Conservation (phyloP, 225 moss, liverwort and hornwort genomes). For the Pseudoscleropodium purum region DNA sequence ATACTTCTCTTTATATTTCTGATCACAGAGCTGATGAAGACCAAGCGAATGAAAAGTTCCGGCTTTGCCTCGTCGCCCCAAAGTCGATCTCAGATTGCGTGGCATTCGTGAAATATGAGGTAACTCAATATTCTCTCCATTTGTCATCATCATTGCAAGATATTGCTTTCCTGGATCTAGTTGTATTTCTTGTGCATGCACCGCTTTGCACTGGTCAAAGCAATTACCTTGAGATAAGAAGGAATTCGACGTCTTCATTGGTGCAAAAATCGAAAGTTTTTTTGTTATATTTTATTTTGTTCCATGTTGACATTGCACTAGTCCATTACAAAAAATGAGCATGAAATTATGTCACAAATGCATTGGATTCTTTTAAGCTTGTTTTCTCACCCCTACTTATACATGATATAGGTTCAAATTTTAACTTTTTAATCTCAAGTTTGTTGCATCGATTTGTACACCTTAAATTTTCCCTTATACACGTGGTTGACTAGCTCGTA, state of each 20-base stretch:
- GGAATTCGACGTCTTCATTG: not conserved
- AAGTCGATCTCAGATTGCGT: slow-evolving; percentile 9
- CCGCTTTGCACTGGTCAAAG: not conserved
- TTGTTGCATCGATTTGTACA: not conserved
- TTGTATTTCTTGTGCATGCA: not conserved
- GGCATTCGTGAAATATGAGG: slow-evolving; percentile 22
- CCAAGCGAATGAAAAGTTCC: not conserved
- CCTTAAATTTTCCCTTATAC: too few species aligned
- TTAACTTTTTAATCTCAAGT: not conserved
- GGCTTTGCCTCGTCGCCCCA: slow-evolving; percentile 26
- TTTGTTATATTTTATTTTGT: not conserved
- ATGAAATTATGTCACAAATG: not conserved
- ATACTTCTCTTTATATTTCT: not conserved
- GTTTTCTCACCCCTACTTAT: not conserved
- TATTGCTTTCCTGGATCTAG: not conserved
- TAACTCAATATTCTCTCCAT: not conserved
- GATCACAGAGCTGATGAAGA: not conserved
- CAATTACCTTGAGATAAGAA: not conserved
- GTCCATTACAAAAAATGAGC: not conserved
- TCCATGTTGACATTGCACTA: not conserved
- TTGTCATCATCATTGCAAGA: not conserved
- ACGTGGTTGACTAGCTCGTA: not conserved
- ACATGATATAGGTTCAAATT: not conserved
- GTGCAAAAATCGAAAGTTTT: not conserved
- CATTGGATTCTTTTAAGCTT: not conserved